These are phyloP conservation scores for Caryopteris hybrid DNA, from an alignment of 305 asterid species.

Conservation along the genomic window DNA sequence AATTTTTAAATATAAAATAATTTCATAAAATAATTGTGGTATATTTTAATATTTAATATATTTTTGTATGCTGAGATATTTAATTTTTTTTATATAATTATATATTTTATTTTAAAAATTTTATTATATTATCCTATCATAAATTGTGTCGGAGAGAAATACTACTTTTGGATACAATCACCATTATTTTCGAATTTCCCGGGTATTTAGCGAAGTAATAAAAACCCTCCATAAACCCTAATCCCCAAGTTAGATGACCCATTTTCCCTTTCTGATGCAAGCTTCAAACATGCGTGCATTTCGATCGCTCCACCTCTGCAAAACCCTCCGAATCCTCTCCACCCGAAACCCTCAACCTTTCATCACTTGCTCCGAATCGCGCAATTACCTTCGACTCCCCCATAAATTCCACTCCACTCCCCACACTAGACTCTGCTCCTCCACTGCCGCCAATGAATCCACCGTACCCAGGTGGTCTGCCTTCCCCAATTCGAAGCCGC, in stretches of 20 bases:
- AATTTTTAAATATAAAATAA: too few species aligned
- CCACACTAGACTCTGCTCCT: conserved; percentile 19
- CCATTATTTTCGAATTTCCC: conserved; percentile 26
- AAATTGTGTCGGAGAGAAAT: too few species aligned
- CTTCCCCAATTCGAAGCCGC: conserved; percentile 17
- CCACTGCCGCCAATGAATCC: conserved; percentile 32
- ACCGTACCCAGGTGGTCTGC: conserved; percentile 33
- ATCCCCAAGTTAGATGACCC: conserved; percentile 18
- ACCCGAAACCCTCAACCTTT: conserved; percentile 13
- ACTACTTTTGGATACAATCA: background rate
- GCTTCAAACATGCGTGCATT: conserved; percentile 45
- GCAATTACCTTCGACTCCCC: conserved; percentile 26
- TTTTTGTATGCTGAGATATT: too few species aligned
- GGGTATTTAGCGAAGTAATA: conserved; percentile 6
- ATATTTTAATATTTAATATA: too few species aligned
- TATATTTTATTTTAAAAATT: too few species aligned
- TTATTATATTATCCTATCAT: too few species aligned
- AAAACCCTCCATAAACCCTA: conserved; percentile 24
- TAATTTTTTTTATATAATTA: too few species aligned
- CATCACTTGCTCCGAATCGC: conserved; percentile 22
- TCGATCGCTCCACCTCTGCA: conserved; percentile 45
- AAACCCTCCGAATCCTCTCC: conserved; percentile 29
- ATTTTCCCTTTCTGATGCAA: conserved; percentile 29
- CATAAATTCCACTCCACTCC: conserved; percentile 35
- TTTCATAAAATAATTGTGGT: too few species aligned